Base-by-base conservation (phyloP, 108 stramenopile species). In the Pseudonitzschia multistriata region DNA sequence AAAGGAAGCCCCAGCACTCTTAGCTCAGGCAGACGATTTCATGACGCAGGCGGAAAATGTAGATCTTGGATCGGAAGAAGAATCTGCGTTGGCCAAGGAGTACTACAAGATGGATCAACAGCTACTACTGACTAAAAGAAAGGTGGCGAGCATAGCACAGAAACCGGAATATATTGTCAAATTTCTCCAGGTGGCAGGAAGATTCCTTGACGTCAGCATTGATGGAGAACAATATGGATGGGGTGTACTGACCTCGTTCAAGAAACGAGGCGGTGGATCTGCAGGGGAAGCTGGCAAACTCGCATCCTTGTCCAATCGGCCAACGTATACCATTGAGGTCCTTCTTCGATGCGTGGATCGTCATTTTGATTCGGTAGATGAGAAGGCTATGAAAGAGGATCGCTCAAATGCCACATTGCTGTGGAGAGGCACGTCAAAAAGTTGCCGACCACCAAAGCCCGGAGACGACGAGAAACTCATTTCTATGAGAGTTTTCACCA, bases 151-250 rank as follows among this genome's bases (percentile, higher is more conserved):
- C 48, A 88, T 92, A 27, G 83, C 96, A n/a, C 88, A 87, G 56
- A 77, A 91, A 47, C 96, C 98, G 0, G 85, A 94, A 42, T 77
- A 96, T 76, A 82, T 92, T 70, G 47, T 94, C n/a, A 96, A 90
- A 27, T 99, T 97, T 71, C 81, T 99, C 19, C 83, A 96, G 73
- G 72, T 74, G 27, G 34, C 90, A 10, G 95, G 96, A 14, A 81
- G 98, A 21, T 73, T 98, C 22, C 71, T 96, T 29, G 90, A 94
- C 64, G 80, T 91, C 5, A 68, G 78, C 27, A 90, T 94, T 49
- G 88, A 91, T 40, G 85, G 82, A 22, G 85, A 90, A 56, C 79
- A 83, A 59, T 99, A 71, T 81, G 97, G 94, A 25, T 99, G 95
- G 94, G 97, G 91, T 59, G 83, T 91, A 17, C 62, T 96, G 29